These are phyloP conservation scores for Penicillium polonicum DNA, from an alignment of 2,329 filamentous ascomycete genomes.

Conservation along the genomic window DNA sequence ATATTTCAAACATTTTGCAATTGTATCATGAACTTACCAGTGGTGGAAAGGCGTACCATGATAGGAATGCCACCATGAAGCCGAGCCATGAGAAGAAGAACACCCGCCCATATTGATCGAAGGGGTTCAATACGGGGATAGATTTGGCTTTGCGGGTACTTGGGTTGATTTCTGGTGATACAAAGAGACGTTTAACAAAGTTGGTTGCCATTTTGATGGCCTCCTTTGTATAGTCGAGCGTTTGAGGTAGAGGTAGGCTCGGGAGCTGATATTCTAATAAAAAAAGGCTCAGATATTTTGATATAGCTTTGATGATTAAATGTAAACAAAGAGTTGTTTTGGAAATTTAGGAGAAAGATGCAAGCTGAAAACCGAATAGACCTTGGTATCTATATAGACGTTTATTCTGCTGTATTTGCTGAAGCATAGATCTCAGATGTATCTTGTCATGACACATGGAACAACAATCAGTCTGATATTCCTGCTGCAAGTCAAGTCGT, in stretches of 20 bases:
- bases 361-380: neutral
- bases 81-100: conserved; percentile 89
- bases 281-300: neutral
- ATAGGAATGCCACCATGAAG: conserved; percentile 85
- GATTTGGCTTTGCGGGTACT: conserved; percentile 79
- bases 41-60: conserved; percentile 87
- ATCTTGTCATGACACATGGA: conserved; percentile 14
- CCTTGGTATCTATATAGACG: conserved; percentile 13
- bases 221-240: neutral
- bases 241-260: neutral
- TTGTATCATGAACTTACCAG: conserved; percentile 54
- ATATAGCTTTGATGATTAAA: neutral
- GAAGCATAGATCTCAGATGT: neutral
- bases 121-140: conserved; percentile 73
- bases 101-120: conserved; percentile 78
- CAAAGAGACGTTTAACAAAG: conserved; percentile 31
- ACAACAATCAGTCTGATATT: conserved; percentile 8
- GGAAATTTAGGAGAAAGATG: neutral
- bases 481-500: neutral
- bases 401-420: neutral
- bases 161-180: conserved; percentile 73
- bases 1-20: neutral
- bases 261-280: neutral
- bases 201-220: conserved; percentile 19
- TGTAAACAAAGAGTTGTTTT: neutral